Evolutionary conservation across 352 stramenopile genomes (phyloP).

Genomic region (Globisporangium acanthophoron): DNA sequence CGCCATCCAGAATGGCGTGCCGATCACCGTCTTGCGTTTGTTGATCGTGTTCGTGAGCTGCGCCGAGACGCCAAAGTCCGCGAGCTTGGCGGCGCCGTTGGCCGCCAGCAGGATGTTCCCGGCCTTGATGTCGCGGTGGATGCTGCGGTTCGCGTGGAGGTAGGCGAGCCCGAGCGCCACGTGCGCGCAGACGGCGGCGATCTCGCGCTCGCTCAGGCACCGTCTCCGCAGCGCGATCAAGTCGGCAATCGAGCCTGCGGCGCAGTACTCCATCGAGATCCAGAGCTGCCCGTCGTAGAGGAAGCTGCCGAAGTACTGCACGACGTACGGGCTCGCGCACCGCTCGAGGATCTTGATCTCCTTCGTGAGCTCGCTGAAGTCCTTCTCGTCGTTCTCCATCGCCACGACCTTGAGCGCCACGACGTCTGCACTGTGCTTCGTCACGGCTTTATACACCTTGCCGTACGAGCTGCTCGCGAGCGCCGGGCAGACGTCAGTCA

Average conservation of each 20-base stretch:
- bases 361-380: constrained; percentile 58
- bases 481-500: not conserved
- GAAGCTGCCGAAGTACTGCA: constrained; percentile 83
- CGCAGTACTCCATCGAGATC: constrained; percentile 90
- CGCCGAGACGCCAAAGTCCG: constrained; percentile 89
- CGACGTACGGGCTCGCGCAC: constrained; percentile 77
- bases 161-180: constrained; percentile 70
- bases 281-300: constrained; percentile 67
- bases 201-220: constrained; percentile 56
- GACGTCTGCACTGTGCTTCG: constrained; percentile 48
- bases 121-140: constrained; percentile 89
- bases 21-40: constrained; percentile 88
- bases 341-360: constrained; percentile 85
- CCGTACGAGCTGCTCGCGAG: constrained; percentile 49
- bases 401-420: constrained; percentile 85
- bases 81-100: constrained; percentile 73
- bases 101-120: constrained; percentile 77
- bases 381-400: constrained; percentile 66
- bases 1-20: constrained; percentile 91
- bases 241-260: constrained; percentile 78
- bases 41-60: constrained; percentile 88
- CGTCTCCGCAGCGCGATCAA: constrained; percentile 54
- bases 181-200: constrained; percentile 68
- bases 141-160: constrained; percentile 69
- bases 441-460: constrained; percentile 79